Conservation (phyloP, 2,329 filamentous ascomycete genomes). For the Trichoderma brevicompactum region DNA sequence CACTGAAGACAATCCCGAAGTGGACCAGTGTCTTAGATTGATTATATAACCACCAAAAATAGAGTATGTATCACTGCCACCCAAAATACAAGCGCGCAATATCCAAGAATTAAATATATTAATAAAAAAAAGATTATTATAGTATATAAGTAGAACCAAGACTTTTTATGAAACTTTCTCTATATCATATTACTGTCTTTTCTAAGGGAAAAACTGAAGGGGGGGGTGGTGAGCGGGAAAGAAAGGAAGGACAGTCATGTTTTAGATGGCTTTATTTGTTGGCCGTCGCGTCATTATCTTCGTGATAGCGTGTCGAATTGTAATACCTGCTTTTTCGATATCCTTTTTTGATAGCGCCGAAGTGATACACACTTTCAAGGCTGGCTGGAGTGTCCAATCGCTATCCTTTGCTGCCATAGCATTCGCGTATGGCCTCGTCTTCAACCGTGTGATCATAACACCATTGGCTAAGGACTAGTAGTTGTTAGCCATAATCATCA, state of each 20-base stretch:
- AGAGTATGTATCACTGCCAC: background rate
- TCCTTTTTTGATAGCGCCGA: slow-evolving; percentile 90
- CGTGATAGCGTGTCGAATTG: slow-evolving; percentile 88
- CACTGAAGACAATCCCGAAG: background rate
- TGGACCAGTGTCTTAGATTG: slow-evolving; percentile 6
- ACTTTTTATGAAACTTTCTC: background rate
- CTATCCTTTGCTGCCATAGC: slow-evolving; percentile 70
- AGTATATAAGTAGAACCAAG: background rate
- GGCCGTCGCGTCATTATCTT: slow-evolving; percentile 78
- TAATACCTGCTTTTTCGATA: slow-evolving; percentile 88
- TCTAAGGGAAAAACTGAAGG: background rate
- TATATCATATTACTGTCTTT: slow-evolving; percentile 3
- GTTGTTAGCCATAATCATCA: background rate
- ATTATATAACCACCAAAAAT: slow-evolving; percentile 10
- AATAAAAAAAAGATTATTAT: background rate
- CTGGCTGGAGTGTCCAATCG: slow-evolving; percentile 72
- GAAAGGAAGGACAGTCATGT: background rate
- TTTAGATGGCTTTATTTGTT: slow-evolving; percentile 44
- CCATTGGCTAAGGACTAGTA: slow-evolving; percentile 78
- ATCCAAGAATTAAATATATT: background rate
- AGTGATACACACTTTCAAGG: slow-evolving; percentile 89
- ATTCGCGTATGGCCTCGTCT: slow-evolving; percentile 70
- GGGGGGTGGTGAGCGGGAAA: background rate
- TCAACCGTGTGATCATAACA: slow-evolving; percentile 86
- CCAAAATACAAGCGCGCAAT: no score